phyloP scores from a whole-genome alignment of 768 basidiomycete genomes.

The Serendipita indica region DNA sequence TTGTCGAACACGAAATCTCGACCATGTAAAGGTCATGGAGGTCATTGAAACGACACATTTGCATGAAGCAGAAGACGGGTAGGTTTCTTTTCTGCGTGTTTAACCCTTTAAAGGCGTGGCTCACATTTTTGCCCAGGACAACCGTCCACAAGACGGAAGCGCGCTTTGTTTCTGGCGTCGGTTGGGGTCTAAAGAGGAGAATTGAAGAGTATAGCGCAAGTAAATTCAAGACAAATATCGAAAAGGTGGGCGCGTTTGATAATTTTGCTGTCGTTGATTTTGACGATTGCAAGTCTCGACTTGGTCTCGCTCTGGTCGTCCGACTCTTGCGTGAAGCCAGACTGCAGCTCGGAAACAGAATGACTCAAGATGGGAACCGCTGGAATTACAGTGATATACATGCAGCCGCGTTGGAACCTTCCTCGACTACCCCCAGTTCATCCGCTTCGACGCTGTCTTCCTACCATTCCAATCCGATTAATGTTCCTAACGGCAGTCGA shows the following conservation, averaged over 20 bases:
- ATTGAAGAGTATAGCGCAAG: constrained; percentile 78
- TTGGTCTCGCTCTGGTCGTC: constrained; percentile 74
- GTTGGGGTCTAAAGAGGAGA: constrained; percentile 75
- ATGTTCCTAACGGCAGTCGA: not conserved
- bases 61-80: constrained; percentile 58
- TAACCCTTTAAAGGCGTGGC: not conserved
- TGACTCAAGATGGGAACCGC: not conserved
- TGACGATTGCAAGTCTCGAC: constrained; percentile 45
- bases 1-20: constrained; percentile 77
- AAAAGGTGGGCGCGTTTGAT: constrained; percentile 39
- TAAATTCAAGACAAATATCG: constrained; percentile 75
- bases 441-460: not conserved
- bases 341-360: constrained; percentile 27
- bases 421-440: not conserved
- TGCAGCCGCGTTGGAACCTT: not conserved
- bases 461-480: not conserved
- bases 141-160: constrained; percentile 79
- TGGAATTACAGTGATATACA: constrained; percentile 6
- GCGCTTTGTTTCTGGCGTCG: constrained; percentile 73
- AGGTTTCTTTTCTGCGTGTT: constrained; percentile 17
- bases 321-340: constrained; percentile 67
- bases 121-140: constrained; percentile 32
- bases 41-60: constrained; percentile 72
- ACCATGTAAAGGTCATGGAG: constrained; percentile 89
- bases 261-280: constrained; percentile 1